These are phyloP conservation scores for Dipteronia dyeriana DNA, from an alignment of 345 rosid genomes.

Conservation along the genomic window DNA sequence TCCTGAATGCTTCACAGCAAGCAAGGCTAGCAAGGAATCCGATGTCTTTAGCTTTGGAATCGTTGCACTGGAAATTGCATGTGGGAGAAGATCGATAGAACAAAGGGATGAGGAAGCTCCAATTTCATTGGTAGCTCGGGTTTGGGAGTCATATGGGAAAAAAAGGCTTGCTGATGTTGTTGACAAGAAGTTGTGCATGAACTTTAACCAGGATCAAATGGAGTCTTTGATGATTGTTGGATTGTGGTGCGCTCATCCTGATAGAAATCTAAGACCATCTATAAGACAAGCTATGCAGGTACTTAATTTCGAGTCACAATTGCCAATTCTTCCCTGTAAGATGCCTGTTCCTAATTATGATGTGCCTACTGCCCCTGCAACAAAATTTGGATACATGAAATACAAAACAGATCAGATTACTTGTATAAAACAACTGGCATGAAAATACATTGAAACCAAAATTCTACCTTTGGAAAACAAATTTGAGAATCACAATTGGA, in stretches of 20 bases:
- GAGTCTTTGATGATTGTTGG: slow-evolving; percentile 20
- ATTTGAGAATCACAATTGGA: too few relatives aligned
- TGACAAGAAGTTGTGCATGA: background rate
- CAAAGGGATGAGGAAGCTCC: background rate
- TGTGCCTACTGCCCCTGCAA: background rate
- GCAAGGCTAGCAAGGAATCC: slow-evolving; percentile 37
- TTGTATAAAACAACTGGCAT: too few relatives aligned
- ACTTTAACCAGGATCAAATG: slow-evolving; percentile 15
- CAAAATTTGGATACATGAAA: background rate
- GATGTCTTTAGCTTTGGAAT: slow-evolving; percentile 42
- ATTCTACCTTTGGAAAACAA: too few relatives aligned
- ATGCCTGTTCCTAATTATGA: slow-evolving; percentile 7
- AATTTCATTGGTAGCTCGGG: slow-evolving; percentile 6
- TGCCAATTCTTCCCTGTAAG: slow-evolving; percentile 1
- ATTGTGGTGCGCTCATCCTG: slow-evolving; percentile 19
- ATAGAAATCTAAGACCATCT: slow-evolving; percentile 10
- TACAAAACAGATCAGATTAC: too few relatives aligned
- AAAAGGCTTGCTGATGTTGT: slow-evolving; percentile 3
- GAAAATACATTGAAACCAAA: background rate
- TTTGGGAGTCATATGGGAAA: slow-evolving; percentile 19
- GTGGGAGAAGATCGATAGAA: slow-evolving; percentile 21
- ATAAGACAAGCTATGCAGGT: slow-evolving; percentile 9
- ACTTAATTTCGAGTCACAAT: slow-evolving; percentile 3
- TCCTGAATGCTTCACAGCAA: slow-evolving; percentile 23
- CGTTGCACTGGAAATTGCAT: slow-evolving; percentile 35